Conservation (phyloP, 2,329 filamentous ascomycete species). For the Graphiopsis chlorocephala region DNA sequence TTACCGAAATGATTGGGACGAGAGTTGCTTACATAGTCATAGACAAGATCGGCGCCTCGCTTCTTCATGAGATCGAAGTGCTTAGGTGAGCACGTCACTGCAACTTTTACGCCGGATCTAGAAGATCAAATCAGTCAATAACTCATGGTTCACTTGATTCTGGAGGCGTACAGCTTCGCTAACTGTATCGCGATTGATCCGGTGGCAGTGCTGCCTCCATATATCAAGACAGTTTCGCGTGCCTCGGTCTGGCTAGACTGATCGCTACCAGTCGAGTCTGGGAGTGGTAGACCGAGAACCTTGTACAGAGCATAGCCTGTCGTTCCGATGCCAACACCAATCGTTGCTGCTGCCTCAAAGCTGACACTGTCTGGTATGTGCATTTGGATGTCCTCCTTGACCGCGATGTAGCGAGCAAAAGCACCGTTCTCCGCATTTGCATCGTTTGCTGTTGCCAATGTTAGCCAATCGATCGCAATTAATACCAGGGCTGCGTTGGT, state of each 20-base stretch:
- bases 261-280: neutral
- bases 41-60: constrained; percentile 45
- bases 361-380: neutral
- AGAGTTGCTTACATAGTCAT: constrained; percentile 42
- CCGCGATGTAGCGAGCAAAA: neutral
- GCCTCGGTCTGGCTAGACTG: neutral
- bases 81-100: constrained; percentile 44
- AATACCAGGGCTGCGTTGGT: neutral
- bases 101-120: constrained; percentile 36
- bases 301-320: neutral
- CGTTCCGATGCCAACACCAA: neutral
- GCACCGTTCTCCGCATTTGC: neutral
- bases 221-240: neutral
- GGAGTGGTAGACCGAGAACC: neutral
- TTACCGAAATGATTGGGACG: neutral
- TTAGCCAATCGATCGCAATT: neutral
- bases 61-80: constrained; percentile 46
- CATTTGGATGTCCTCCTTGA: neutral
- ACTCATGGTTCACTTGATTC: neutral
- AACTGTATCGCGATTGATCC: neutral
- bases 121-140: neutral
- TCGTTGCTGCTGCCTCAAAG: neutral
- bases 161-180: neutral
- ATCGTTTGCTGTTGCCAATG: neutral
- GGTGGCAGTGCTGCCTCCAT: neutral